Percentiles rank a stretch among this genome's conserved stretches.
phyloP scores from a whole-genome alignment of 805 yeast genomes.

The Dipodascus albidus region DNA sequence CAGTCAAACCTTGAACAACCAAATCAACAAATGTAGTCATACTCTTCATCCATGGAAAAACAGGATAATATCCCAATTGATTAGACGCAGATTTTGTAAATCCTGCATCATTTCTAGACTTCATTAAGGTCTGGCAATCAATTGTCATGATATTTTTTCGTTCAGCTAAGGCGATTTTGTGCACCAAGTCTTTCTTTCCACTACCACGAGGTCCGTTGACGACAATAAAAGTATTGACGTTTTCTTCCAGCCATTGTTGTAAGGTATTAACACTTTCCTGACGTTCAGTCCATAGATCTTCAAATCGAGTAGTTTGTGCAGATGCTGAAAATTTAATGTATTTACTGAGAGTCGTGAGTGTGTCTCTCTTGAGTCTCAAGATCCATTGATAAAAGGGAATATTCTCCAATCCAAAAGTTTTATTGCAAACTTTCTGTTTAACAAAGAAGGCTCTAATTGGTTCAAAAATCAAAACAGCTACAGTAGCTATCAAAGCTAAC shows the following conservation, averaged over 20 bases:
- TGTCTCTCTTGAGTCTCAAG: conserved; percentile 11
- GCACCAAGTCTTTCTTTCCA: conserved; percentile 77
- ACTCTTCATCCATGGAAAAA: conserved; percentile 84
- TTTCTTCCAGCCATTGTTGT: conserved; percentile 73
- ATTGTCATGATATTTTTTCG: conserved; percentile 54
- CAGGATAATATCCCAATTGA: conserved; percentile 85
- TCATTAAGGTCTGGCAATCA: conserved; percentile 69
- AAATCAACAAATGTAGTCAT: conserved; percentile 71
- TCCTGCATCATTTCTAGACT: conserved; percentile 61
- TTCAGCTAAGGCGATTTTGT: conserved; percentile 50
- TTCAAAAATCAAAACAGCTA: conserved; percentile 81
- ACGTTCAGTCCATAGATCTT: conserved; percentile 58
- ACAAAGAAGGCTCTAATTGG: conserved; percentile 82
- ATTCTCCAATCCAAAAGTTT: not conserved
- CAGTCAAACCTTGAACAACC: conserved; percentile 81
- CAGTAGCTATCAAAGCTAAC: conserved; percentile 65
- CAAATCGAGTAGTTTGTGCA: conserved; percentile 16
- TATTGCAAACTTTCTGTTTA: conserved; percentile 45
- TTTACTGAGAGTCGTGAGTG: conserved; percentile 28
- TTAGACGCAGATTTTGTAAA: conserved; percentile 58
- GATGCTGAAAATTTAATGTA: conserved; percentile 26
- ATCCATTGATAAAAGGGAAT: not conserved
- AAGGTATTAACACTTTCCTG: conserved; percentile 55
- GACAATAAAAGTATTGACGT: conserved; percentile 79
- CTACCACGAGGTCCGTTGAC: conserved; percentile 91